Evolutionary conservation across 768 basidiomycete species (phyloP), one percentile per base, ranked within the genome.

Genomic region (Erythrobasidium yunnanense): DNA sequence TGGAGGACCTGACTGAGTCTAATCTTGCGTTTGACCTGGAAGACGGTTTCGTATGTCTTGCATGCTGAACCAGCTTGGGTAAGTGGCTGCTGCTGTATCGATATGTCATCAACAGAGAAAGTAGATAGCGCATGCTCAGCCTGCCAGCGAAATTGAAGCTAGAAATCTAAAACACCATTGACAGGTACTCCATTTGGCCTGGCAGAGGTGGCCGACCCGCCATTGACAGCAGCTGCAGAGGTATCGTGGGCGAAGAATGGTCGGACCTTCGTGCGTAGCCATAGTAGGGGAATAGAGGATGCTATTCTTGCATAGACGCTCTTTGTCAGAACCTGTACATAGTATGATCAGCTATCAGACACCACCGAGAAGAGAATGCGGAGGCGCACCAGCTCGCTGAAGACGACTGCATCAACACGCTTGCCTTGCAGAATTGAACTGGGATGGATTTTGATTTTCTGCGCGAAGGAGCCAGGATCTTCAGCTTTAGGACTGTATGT

Each of bases 271-370:
- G 35, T 25, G 29, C 50, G 23, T 22, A 78, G 68, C 78, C 78
- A 86, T 29, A 78, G 75, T 71, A 85, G 85, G 2, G 85, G 83
- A 32, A 95, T 82, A 1, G 83, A 79, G 0, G 91, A 91, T 17
- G 92, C 91, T 17, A 86, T 87, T 1, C 91, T 85, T 2, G 90
- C 91, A 71, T 90, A 96, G 42, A 88, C 84, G 62, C 85, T 83
- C 65, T 81, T 85, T n/a, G 88, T 90, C 72, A 84, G 84, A 30
- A 62, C 30, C 56, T 58, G 38, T 17, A 20, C 29, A 20, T 7
- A 38, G 15, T 20, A 54, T 45, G 53, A 27, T 63, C 32, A 68
- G 42, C 55, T 34, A 22, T 6, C 47, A 25, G n/a, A 23, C 11
- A 38, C 6, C 18, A 15, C 42, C 33, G 22, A 34, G 4, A 20